Conservation (phyloP, 306 rosid species). For the Cucumis melo region DNA sequence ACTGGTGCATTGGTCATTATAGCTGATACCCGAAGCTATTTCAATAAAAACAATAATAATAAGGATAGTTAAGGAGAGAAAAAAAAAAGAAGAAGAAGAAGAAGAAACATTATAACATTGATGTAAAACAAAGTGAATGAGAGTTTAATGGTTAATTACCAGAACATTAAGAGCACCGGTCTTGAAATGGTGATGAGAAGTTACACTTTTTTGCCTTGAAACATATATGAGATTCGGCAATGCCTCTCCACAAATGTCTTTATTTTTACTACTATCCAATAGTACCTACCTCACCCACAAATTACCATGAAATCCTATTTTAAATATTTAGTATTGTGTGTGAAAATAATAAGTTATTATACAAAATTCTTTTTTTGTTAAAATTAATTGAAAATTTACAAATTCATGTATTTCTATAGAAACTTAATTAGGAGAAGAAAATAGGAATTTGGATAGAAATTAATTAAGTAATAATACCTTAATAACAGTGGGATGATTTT, state of each 20-base stretch:
- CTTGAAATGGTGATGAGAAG: constrained; percentile 26
- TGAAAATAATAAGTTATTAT: no score
- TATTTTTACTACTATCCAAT: constrained; percentile 12
- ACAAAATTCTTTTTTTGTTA: background rate
- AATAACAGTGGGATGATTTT: constrained; percentile 24
- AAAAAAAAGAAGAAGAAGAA: no score
- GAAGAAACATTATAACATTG: background rate
- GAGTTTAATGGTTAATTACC: background rate
- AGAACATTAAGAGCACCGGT: constrained; percentile 37
- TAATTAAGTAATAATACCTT: background rate
- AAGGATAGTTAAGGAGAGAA: background rate
- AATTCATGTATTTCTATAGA: no score
- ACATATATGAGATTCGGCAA: constrained; percentile 33
- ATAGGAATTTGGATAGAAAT: background rate
- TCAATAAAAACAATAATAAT: background rate
- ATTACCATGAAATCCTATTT: background rate
- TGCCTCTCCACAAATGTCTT: constrained; percentile 3
- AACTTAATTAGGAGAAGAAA: no score
- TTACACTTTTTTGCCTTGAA: constrained; percentile 23
- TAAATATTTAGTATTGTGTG: no score
- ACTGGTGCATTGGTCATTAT: constrained; percentile 33
- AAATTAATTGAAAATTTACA: no score
- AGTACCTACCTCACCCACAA: constrained; percentile 14
- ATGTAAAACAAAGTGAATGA: background rate
- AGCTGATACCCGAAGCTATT: constrained; percentile 31